phyloP scores from a whole-genome alignment of 768 basidiomycete genomes.

The Boletellus emodensis region DNA sequence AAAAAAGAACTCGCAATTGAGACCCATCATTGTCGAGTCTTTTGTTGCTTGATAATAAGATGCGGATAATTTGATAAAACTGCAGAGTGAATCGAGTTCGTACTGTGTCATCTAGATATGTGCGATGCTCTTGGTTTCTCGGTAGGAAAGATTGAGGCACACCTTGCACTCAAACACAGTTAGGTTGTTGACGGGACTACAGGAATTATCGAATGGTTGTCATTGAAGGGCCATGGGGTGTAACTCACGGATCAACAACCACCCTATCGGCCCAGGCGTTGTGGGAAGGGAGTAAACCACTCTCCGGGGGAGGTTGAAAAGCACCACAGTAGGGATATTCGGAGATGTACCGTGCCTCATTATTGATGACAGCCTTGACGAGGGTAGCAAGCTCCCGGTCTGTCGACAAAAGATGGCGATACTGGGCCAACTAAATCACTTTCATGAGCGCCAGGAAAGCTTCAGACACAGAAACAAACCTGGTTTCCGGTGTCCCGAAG shows the following conservation, averaged over 20 bases:
- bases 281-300: constrained; percentile 56
- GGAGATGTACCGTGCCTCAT: constrained; percentile 68
- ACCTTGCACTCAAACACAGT: constrained; percentile 85
- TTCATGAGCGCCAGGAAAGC: background rate
- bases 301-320: constrained; percentile 79
- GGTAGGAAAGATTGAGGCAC: background rate
- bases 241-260: constrained; percentile 65
- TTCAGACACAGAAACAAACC: constrained; percentile 32
- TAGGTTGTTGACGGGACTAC: constrained; percentile 61
- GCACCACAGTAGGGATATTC: constrained; percentile 77
- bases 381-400: constrained; percentile 60
- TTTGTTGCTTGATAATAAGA: constrained; percentile 70
- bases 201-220: background rate
- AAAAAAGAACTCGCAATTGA: constrained; percentile 46
- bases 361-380: constrained; percentile 80
- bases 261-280: constrained; percentile 72
- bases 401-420: constrained; percentile 51
- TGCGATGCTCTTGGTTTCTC: background rate
- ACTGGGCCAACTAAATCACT: constrained; percentile 59
- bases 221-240: background rate
- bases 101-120: constrained; percentile 41
- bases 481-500: constrained; percentile 80
- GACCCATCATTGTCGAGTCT: constrained; percentile 68
- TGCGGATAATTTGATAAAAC: constrained; percentile 74
- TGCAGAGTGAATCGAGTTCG: constrained; percentile 75